Evolutionary conservation across 768 basidiomycete genomes (phyloP).

Genomic region (Pisolithus microcarpus): DNA sequence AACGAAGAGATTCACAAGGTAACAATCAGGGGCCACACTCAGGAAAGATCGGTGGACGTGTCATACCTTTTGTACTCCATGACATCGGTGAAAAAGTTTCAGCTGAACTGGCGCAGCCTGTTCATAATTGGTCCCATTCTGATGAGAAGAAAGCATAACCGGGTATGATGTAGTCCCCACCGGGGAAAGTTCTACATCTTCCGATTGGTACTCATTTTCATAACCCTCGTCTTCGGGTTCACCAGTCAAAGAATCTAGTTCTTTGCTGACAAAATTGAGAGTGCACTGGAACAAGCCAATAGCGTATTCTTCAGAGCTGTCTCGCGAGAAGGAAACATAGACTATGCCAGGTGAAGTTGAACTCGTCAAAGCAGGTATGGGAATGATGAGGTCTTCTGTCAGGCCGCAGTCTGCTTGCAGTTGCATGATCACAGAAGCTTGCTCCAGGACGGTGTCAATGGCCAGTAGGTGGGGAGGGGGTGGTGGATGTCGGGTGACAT

Average conservation of each 20-base stretch:
- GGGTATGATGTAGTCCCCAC: conserved; percentile 90
- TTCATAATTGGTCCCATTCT: conserved; percentile 91
- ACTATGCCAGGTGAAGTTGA: conserved; percentile 74
- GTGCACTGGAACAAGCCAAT: conserved; percentile 83
- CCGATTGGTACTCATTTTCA: conserved; percentile 96
- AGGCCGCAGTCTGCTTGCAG: conserved; percentile 67
- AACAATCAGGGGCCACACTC: conserved; percentile 11
- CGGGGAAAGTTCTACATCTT: conserved; percentile 93
- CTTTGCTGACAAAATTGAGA: conserved; percentile 94
- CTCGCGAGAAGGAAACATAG: conserved; percentile 91
- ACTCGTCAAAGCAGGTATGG: conserved; percentile 60
- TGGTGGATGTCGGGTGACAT: no score
- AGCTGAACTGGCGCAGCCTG: conserved; percentile 68
- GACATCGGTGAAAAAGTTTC: conserved; percentile 89
- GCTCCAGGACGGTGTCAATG: conserved; percentile 82
- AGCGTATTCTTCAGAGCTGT: conserved; percentile 67
- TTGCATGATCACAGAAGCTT: conserved; percentile 90
- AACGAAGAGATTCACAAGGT: conserved; percentile 9
- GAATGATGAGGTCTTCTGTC: conserved; percentile 93
- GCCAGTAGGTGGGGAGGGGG: no score
- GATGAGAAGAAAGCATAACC: conserved; percentile 85
- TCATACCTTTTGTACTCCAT: conserved; percentile 89
- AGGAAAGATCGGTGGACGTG: conserved; percentile 6
- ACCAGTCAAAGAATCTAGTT: conserved; percentile 91
- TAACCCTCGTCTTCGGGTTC: conserved; percentile 98